Evolutionary conservation across 1,284 basidiomycete species (phyloP).

Genomic region (Ceratobasidium sp.): DNA sequence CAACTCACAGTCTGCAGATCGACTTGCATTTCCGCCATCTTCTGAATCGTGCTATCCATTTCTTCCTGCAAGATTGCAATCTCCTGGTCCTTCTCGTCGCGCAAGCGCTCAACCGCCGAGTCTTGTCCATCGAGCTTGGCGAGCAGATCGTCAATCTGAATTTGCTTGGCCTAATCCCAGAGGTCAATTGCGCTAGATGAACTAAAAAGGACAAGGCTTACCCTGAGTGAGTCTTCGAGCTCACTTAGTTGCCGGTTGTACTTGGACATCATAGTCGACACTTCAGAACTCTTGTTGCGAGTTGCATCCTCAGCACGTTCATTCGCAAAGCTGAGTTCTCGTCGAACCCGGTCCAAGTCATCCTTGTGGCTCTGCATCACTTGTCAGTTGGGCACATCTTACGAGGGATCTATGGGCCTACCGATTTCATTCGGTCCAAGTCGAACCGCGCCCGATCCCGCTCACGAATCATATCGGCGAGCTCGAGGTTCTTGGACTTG

Average conservation of each 20-base stretch:
- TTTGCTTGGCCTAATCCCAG: constrained; percentile 77
- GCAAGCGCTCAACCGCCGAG: constrained; percentile 76
- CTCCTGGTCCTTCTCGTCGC: constrained; percentile 98
- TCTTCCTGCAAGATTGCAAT: constrained; percentile 95
- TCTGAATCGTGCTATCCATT: constrained; percentile 92
- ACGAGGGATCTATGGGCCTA: constrained; percentile 45
- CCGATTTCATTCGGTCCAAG: constrained; percentile 90
- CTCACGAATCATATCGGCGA: constrained; percentile 99
- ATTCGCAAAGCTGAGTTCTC: constrained; percentile 96
- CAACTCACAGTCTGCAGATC: constrained; percentile 59
- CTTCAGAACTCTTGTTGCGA: constrained; percentile 91
- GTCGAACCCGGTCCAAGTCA: constrained; percentile 89
- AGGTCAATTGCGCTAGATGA: background rate
- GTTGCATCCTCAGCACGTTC: constrained; percentile 95
- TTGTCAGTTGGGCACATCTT: background rate
- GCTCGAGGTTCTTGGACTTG: constrained; percentile 96
- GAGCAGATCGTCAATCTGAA: constrained; percentile 91
- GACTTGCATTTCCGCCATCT: constrained; percentile 80
- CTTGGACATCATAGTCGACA: constrained; percentile 85
- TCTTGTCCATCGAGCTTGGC: constrained; percentile 76
- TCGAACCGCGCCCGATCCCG: constrained; percentile 96
- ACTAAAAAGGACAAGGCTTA: constrained; percentile 52
- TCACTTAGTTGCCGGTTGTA: constrained; percentile 97
- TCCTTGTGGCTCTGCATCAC: constrained; percentile 80
- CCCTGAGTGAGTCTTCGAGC: constrained; percentile 90